Conservation (phyloP, 164 flowering plant genomes). For the Protea cynaroides region DNA sequence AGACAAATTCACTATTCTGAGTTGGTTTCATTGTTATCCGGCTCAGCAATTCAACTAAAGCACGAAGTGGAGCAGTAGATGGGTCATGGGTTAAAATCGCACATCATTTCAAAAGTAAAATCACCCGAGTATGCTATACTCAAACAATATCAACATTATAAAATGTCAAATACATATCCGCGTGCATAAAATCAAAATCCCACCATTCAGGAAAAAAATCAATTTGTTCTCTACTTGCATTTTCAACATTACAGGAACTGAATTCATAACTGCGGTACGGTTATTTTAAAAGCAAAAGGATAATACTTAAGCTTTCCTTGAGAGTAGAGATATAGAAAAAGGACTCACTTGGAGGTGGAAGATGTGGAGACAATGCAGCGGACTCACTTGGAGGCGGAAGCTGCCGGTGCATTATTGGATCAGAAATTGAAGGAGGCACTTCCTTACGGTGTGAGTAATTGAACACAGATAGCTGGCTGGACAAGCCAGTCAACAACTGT, state of each 20-base stretch:
- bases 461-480: constrained; percentile 24
- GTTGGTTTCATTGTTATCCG: too few species aligned
- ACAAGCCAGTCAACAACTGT: constrained; percentile 27
- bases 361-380: constrained; percentile 22
- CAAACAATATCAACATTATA: background rate
- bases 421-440: constrained; percentile 5
- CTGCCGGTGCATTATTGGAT: constrained; percentile 31
- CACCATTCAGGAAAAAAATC: too few species aligned
- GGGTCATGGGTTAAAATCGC: too few species aligned
- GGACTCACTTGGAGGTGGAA: constrained; percentile 53
- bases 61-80: too few species aligned
- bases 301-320: too few species aligned
- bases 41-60: too few species aligned
- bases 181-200: background rate
- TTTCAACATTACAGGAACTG: background rate
- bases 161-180: background rate
- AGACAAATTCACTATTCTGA: too few species aligned
- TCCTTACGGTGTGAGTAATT: constrained; percentile 22
- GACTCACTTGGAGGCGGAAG: constrained; percentile 45
- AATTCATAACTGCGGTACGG: background rate
- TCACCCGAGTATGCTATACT: background rate
- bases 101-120: background rate
- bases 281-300: background rate
- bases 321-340: too few species aligned
- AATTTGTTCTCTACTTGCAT: too few species aligned